These are phyloP conservation scores for Baudoinia panamericana DNA, from an alignment of 495 filamentous ascomycete genomes.

Conservation along the genomic window DNA sequence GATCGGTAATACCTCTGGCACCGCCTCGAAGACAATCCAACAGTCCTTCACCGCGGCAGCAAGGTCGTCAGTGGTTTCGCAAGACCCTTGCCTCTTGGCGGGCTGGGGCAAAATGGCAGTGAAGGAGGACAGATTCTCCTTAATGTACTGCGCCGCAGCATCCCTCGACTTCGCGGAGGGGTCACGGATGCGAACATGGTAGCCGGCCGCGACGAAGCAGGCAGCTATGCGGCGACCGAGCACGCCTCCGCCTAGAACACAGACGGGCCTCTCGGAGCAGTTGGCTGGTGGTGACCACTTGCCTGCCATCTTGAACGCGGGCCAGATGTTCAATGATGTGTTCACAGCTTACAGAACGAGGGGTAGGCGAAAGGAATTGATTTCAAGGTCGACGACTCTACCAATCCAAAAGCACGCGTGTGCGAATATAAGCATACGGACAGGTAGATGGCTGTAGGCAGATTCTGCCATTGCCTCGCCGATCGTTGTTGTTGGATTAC, in stretches of 20 bases:
- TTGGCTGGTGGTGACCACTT: slow-evolving; percentile 30
- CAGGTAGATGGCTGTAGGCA: too few species aligned
- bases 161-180: slow-evolving; percentile 29
- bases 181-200: slow-evolving; percentile 33
- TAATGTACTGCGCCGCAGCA: slow-evolving; percentile 30
- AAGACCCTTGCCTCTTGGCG: slow-evolving; percentile 25
- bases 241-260: slow-evolving; percentile 36
- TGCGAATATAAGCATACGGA: too few species aligned
- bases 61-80: slow-evolving; percentile 27
- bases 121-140: slow-evolving; percentile 29
- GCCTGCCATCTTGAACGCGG: too few species aligned
- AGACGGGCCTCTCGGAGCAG: slow-evolving; percentile 30
- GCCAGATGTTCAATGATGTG: too few species aligned
- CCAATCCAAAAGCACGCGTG: too few species aligned
- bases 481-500: too few species aligned
- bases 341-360: too few species aligned
- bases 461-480: too few species aligned
- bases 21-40: slow-evolving; percentile 42
- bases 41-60: slow-evolving; percentile 32
- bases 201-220: slow-evolving; percentile 34
- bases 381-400: too few species aligned
- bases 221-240: slow-evolving; percentile 35
- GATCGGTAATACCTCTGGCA: slow-evolving; percentile 40
- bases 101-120: too few species aligned
- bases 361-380: too few species aligned